Evolutionary conservation across 441 rosid genomes (phyloP), one percentile per base, ranked within the genome.

Genomic region (Erysimum pusillum): DNA sequence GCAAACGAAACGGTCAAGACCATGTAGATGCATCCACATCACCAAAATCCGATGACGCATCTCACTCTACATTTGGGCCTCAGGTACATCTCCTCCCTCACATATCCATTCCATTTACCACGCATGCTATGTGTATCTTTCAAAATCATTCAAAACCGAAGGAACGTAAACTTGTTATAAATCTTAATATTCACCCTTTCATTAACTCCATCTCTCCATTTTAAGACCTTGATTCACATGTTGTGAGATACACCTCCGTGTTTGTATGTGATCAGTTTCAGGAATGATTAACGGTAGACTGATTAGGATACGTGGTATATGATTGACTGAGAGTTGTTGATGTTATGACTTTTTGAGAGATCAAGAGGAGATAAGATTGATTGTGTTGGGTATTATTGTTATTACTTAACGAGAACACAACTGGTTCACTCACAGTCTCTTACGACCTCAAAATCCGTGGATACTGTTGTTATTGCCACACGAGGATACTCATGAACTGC

Each of bases 71-170:
- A 57, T 56, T 62, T 76, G 85, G 67, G 8, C 67, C 80, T 60
- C 93, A 86, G 96, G 99, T 95, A 85, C 71, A 49, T 38, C 70
- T 68, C 22, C 20, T 18, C 45, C 52, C 53, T 52, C 65, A n/a
- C 11, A 17, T 73, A 38, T 14, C 35, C 48, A 45, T 49, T 17
- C 44, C 59, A 51, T 78, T 48, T 42, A 71, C 68, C 22, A 15
- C 49, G n/a, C 54, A 52, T 36, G 10, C 48, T 4, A 31, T 15
- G 14, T 54, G 67, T 39, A 12, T 71, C 44, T 58, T 75, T 53
- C 38, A 69, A 6, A 44, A 51, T 60, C 10, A 36, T 17, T 5
- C 51, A 53, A 44, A 76, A 36, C 36, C 48, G 31, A 39, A 18
- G 52, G 42, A 58, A 61, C 48, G 11, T 41, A 60, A 42, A 12